Base-by-base conservation (phyloP, 805 yeast genomes). In the Debaryomyces prosopidis region DNA sequence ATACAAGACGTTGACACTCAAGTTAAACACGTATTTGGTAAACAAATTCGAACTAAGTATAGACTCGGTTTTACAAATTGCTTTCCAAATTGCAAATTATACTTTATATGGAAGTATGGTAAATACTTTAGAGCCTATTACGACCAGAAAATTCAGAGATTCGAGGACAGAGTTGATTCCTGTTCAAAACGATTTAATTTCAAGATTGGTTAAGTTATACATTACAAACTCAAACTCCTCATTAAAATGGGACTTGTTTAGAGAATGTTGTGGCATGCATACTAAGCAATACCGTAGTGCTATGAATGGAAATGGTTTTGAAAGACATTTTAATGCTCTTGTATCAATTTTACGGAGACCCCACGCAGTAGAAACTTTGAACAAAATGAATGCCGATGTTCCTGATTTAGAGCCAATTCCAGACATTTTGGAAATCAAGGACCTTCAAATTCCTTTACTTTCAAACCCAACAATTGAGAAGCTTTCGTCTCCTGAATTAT, bases 101-200 rank as follows among this genome's bases (percentile, higher is more conserved):
- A 79, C 84, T 0, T 60, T 80, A 36, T 80, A 80, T 50, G 85
- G 85, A 2, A 73, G 69, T 46, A 54, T 76, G 45, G 71, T 66
- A 15, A 71, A 72, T 52, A 69, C 75, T 2, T 73, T 83, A 40
- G 82, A 81, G 44, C 84, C 84, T 3, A 76, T 80, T 20, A 82
- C 90, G 4, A 86, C 91, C 1, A 71, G 95, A 48, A 73, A 73
- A 47, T 87, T 85, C 62, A 73, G 72, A 48, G 83, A 83, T 58
- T 75, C 90, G 4, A 75, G 95, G 53, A 84, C 90, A 0, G 89
- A 85, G 49, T 74, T 85, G 17, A 71, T 85, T 35, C 80, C 87
- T 18, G 71, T 85, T 34, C 92, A 85, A 55, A 80, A 76, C 52
- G 83, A 79, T 15, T 51, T 63, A 19, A 65, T 79, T 46, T 58